A percentile compares a stretch with the other conserved stretches of the same genome.
Conservation (phyloP, 2,329 filamentous ascomycete species). For the Colletotrichum godetiae region DNA sequence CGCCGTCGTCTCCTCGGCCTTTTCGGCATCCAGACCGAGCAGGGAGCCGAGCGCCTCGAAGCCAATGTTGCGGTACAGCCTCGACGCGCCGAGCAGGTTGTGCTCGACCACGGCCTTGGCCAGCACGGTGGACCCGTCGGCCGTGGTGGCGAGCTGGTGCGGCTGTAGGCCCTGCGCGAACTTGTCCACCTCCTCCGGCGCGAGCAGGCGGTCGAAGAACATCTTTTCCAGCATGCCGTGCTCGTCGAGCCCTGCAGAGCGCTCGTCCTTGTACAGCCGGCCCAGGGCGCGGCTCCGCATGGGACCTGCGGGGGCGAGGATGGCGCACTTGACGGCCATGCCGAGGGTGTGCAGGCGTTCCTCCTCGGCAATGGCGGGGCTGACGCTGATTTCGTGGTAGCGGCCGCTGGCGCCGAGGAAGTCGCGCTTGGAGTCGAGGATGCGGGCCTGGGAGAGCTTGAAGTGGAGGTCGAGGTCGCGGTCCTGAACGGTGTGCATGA, state of each 20-base stretch:
- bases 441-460: constrained; percentile 89
- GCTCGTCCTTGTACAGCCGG: constrained; percentile 93
- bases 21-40: constrained; percentile 81
- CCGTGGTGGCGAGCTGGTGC: constrained; percentile 90
- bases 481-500: constrained; percentile 83
- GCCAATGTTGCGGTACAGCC: constrained; percentile 81
- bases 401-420: constrained; percentile 89
- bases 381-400: constrained; percentile 89
- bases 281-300: constrained; percentile 82
- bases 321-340: constrained; percentile 90
- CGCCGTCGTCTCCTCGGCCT: constrained; percentile 91
- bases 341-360: constrained; percentile 87
- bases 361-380: constrained; percentile 81
- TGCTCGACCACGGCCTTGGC: constrained; percentile 96
- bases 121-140: constrained; percentile 92
- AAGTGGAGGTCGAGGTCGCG: constrained; percentile 84
- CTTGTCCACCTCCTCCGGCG: constrained; percentile 82
- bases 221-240: constrained; percentile 96
- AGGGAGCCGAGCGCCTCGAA: constrained; percentile 81
- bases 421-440: constrained; percentile 88
- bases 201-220: constrained; percentile 89
- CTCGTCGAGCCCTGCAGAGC: constrained; percentile 79
- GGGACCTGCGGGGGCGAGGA: constrained; percentile 91
- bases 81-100: constrained; percentile 88
- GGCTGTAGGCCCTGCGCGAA: constrained; percentile 85